A percentile compares a stretch with the other conserved stretches of the same genome.
Evolutionary conservation across 768 basidiomycete genomes (phyloP).

Genomic region (Mycena rosella): DNA sequence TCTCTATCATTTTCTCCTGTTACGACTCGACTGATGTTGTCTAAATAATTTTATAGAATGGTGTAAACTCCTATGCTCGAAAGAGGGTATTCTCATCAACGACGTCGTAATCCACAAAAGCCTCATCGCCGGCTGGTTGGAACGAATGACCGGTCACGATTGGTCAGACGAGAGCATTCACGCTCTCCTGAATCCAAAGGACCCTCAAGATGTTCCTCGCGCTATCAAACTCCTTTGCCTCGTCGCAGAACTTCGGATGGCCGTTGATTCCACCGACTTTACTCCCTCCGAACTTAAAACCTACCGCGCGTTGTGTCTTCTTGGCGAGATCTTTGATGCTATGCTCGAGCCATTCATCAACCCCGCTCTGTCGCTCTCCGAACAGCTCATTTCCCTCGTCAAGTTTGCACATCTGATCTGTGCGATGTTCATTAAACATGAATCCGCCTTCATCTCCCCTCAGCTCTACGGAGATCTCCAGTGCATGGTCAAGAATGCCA

Average conservation of each 20-base stretch:
- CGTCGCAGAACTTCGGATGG: slow-evolving; percentile 36
- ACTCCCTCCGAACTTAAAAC: slow-evolving; percentile 38
- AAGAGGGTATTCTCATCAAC: slow-evolving; percentile 12
- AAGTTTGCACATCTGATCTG: slow-evolving; percentile 21
- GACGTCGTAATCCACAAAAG: slow-evolving; percentile 21
- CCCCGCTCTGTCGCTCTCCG: slow-evolving; percentile 28
- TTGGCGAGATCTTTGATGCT: slow-evolving; percentile 45
- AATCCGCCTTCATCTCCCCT: slow-evolving; percentile 19
- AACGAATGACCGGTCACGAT: slow-evolving; percentile 27
- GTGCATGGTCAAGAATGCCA: slow-evolving; percentile 16
- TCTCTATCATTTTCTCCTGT: no score
- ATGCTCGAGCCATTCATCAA: slow-evolving; percentile 30
- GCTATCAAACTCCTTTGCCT: slow-evolving; percentile 19
- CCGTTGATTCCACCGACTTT: slow-evolving; percentile 31
- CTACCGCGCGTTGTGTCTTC: slow-evolving; percentile 37
- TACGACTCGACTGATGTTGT: no score
- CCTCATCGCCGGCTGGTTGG: slow-evolving; percentile 15
- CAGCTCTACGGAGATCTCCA: slow-evolving; percentile 22
- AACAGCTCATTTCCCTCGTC: slow-evolving; percentile 5
- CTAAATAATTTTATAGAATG: slow-evolving; percentile 30
- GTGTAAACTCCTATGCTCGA: slow-evolving; percentile 40
- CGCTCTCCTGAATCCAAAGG: slow-evolving; percentile 22
- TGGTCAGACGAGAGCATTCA: slow-evolving; percentile 40
- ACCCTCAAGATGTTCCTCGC: slow-evolving; percentile 21
- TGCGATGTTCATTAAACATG: slow-evolving; percentile 23